These are phyloP conservation scores for Astragalus membranaceus DNA, from an alignment of 306 rosid species.

Conservation along the genomic window DNA sequence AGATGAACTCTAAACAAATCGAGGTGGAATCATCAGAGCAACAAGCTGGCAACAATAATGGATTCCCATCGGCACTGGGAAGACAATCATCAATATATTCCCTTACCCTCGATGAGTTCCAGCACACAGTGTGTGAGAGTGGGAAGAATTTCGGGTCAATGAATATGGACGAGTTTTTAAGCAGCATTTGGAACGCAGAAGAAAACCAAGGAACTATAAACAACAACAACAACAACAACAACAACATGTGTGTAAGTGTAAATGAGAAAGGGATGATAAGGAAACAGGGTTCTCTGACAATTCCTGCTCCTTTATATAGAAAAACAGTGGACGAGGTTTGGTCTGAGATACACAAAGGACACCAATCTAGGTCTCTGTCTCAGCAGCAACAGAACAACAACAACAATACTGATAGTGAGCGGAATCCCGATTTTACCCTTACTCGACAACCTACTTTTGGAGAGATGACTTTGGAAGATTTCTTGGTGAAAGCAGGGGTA, in stretches of 20 bases:
- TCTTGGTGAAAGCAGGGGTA: constrained; percentile 72
- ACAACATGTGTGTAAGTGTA: background rate
- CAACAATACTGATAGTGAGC: background rate
- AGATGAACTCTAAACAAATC: constrained; percentile 31
- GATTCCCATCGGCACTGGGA: constrained; percentile 36
- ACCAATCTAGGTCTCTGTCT: constrained; percentile 3
- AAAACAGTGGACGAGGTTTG: constrained; percentile 88
- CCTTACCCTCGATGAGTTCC: constrained; percentile 79
- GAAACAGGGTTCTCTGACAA: constrained; percentile 58
- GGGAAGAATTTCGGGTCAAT: constrained; percentile 77
- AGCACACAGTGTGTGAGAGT: constrained; percentile 52
- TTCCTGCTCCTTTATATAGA: constrained; percentile 62
- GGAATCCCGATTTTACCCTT: constrained; percentile 37
- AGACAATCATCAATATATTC: constrained; percentile 72
- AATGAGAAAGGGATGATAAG: constrained; percentile 32
- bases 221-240: background rate
- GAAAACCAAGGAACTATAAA: constrained; percentile 43
- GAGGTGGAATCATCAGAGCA: constrained; percentile 37
- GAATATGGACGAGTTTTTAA: constrained; percentile 92
- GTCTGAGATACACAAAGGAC: constrained; percentile 61
- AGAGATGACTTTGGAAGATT: constrained; percentile 87
- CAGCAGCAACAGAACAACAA: background rate
- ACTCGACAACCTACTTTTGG: constrained; percentile 70
- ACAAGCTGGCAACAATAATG: background rate
- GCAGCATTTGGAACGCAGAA: constrained; percentile 78